Percentiles rank a stretch among this genome's conserved stretches.
These are phyloP conservation scores for Polyplosphaeria fusca DNA, from an alignment of 495 filamentous ascomycete genomes.

Conservation along the genomic window DNA sequence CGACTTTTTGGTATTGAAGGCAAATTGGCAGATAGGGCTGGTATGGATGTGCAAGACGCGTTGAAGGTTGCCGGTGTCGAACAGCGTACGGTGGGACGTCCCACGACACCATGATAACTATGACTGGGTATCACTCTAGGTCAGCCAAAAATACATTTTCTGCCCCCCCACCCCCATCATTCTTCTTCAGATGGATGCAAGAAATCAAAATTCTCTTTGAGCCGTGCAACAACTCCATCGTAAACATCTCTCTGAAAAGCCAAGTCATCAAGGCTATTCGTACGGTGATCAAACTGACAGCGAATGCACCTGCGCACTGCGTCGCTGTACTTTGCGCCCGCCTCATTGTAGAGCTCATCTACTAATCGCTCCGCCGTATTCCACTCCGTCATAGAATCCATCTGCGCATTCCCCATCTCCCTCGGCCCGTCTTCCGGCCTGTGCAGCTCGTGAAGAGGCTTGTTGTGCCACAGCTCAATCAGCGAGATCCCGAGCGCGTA, in stretches of 20 bases:
- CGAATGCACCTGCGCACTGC: slow-evolving; percentile 39
- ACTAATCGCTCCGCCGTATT: slow-evolving; percentile 23
- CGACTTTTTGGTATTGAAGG: no score
- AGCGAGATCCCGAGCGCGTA: slow-evolving; percentile 39
- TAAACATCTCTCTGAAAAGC: slow-evolving; percentile 37
- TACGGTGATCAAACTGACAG: slow-evolving; percentile 33
- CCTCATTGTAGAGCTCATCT: slow-evolving; percentile 31
- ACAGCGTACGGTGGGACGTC: no score
- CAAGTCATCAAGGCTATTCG: slow-evolving; percentile 27
- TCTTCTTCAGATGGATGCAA: slow-evolving; percentile 7
- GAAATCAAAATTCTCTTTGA: slow-evolving; percentile 33
- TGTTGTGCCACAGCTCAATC: slow-evolving; percentile 39
- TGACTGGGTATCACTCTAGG: no score
- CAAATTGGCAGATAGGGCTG: no score
- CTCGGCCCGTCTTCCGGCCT: slow-evolving; percentile 12
- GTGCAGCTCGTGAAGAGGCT: slow-evolving; percentile 14
- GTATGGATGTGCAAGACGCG: no score
- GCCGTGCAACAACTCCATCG: slow-evolving; percentile 31
- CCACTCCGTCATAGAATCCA: slow-evolving; percentile 19
- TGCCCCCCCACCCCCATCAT: no score
- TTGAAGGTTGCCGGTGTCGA: no score
- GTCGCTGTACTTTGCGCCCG: slow-evolving; percentile 38
- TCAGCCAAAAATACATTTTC: no score
- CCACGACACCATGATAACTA: no score
- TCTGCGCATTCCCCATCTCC: background rate